Conservation (phyloP, 306 rosid species). For the Gastrolobium bilobum region DNA sequence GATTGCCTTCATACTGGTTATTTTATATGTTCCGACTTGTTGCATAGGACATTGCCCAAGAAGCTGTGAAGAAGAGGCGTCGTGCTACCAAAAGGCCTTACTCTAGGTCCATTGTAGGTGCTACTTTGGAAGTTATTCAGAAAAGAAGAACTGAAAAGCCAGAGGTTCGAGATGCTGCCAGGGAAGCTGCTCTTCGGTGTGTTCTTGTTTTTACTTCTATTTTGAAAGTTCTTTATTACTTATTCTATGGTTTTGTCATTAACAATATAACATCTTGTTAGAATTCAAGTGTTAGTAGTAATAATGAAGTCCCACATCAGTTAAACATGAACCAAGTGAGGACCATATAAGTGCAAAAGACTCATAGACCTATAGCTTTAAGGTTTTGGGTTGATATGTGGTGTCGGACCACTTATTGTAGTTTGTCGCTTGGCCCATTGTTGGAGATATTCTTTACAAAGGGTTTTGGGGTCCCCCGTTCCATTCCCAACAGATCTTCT, state of each 20-base stretch:
- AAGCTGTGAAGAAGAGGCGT: constrained; percentile 80
- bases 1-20: not conserved
- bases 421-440: too few species aligned
- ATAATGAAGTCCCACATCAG: too few species aligned
- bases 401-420: too few species aligned
- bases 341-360: too few species aligned
- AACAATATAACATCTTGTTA: not conserved
- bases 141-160: constrained; percentile 78
- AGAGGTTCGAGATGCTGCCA: constrained; percentile 83
- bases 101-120: constrained; percentile 79
- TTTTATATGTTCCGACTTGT: not conserved
- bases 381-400: too few species aligned
- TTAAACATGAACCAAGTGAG: too few species aligned
- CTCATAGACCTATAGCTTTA: too few species aligned
- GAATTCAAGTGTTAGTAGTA: too few species aligned
- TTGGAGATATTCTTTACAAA: too few species aligned
- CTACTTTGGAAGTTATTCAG: constrained; percentile 77
- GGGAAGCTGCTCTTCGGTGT: constrained; percentile 86
- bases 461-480: too few species aligned
- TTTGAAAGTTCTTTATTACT: not conserved
- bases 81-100: constrained; percentile 78
- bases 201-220: not conserved
- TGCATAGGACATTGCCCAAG: constrained; percentile 74
- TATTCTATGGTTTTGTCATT: not conserved
- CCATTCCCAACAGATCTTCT: not conserved